Percentiles rank a stretch among this genome's conserved stretches.
These are phyloP conservation scores for Phytophthora fragariaefolia DNA, from an alignment of 352 stramenopile species.

Conservation along the genomic window DNA sequence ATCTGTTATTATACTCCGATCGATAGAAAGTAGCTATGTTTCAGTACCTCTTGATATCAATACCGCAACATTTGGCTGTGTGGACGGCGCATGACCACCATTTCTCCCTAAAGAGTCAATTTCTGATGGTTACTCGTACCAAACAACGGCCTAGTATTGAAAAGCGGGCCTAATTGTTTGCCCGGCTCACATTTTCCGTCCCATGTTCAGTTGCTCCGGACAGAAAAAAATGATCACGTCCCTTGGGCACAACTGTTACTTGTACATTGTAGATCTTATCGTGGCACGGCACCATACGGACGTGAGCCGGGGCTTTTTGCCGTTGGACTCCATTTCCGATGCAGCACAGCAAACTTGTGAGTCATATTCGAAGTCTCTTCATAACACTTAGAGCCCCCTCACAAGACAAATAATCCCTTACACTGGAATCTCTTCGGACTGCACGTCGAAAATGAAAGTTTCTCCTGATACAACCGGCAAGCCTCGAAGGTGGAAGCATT, in stretches of 20 bases:
- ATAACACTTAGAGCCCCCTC: not conserved
- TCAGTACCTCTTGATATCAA: too few species aligned
- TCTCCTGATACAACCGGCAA: not conserved
- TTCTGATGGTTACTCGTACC: not conserved
- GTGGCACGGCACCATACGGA: not conserved
- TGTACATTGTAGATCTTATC: not conserved
- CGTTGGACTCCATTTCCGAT: not conserved
- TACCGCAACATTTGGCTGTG: too few species aligned
- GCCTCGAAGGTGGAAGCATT: constrained; percentile 10
- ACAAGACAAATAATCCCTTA: not conserved
- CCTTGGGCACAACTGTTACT: not conserved
- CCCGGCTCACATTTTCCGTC: not conserved
- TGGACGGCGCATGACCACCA: too few species aligned
- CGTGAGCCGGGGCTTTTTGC: constrained; percentile 1
- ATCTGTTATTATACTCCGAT: too few species aligned
- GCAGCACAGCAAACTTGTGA: too few species aligned
- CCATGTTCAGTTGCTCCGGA: not conserved
- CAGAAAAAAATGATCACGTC: constrained; percentile 9
- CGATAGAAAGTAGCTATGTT: too few species aligned
- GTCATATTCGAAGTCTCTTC: not conserved
- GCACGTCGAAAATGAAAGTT: not conserved
- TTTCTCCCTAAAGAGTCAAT: too few species aligned
- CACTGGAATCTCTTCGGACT: not conserved
- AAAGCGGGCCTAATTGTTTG: not conserved
- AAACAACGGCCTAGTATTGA: not conserved